Evolutionary conservation across 352 stramenopile genomes (phyloP), one percentile per base, ranked within the genome.

Genomic region (Globisporangium okanoganense): DNA sequence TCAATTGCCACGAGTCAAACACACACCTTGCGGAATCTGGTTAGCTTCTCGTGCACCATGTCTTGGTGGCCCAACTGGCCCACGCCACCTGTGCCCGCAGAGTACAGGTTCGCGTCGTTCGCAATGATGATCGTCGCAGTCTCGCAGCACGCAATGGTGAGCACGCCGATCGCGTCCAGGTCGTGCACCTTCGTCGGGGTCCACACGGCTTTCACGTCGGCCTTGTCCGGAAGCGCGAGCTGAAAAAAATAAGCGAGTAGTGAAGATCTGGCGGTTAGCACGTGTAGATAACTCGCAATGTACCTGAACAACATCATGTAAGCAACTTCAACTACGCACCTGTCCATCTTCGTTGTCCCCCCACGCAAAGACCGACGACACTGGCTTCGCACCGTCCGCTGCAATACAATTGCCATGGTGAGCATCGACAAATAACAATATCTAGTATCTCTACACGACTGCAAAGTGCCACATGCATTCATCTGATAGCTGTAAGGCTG

Each of bases 271-370:
- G 8, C 8, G 3, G 29, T 25, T 18, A 8, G 16, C 1, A 16
- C 14, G 27, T 27, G 48, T 7, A 40, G 13, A 55, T 14, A 16
- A 0, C 9, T 6, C 44, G 44, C 14, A 8, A 14, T 16, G 27
- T 18, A 12, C 49, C 33, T 40, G 29, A n/a, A 22, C 16, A 45
- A 6, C 18, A 27, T 36, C n/a, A 24, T 18, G 8, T n/a, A n/a
- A 45, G 35, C 16, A 38, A 49, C 18, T 35, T 24, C 43, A 57
- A 50, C 25, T 40, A 3, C 48, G 25, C 51, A 90, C 82, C 70
- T 93, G 84, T 56, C 84, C 82, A 67, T 93, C 84, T 68, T 89
- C 81, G 36, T 93, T 93, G 48, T 93, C 81, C 0, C 81, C 81
- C 76, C 82, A 93, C 29, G 72, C 80, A 65, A 82, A 91, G 44